Evolutionary conservation across 208 protist species (phyloP), one percentile per base, ranked within the genome.

Genomic region (Herpetomonas samuelpessoai): DNA sequence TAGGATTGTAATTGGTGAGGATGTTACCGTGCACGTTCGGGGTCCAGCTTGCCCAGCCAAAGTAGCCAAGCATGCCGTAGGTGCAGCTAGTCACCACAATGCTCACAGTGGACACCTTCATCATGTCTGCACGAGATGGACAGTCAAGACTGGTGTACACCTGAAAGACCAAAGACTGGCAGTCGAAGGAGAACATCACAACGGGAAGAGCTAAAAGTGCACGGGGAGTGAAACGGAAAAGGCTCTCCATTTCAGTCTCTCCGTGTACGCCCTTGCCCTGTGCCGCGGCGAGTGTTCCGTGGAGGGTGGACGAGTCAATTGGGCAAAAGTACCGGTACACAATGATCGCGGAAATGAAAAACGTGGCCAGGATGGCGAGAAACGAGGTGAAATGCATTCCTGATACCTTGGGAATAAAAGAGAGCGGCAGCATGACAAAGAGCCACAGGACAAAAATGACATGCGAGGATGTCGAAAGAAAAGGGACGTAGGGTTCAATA

Each of bases 161-260:
- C 56, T 87, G 79, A 62, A 91, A 91, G 0, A 85, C 77, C 0
- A 91, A 61, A 2, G 83, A 79, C 57, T 91, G 83, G 48, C 83
- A 91, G 50, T 87, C 83, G 50, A 85, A 91, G 22, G 80, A 77
- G 48, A 91, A 91, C 65, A 87, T 81, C 56, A 91, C 68, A 1
- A 91, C 76, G 0, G 83, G 83, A 6, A 91, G 57, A 0, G 74
- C 51, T 21, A 87, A 53, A 4, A 87, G 56, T 0, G 68, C 69
- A 18, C 62, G 66, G 14, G 41, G 47, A 19, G 79, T 81, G 27
- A 81, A 31, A 39, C 61, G 51, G 61, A 86, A 69, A n/a, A n/a
- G n/a, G n/a, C n/a, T n/a, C n/a, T n/a, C n/a, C n/a, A n/a, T n/a
- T n/a, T n/a, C n/a, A n/a, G n/a, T n/a, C n/a, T n/a, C n/a, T n/a